Conservation (phyloP, 192 early-diverging fungal species). For the Rhizophagus prolifer region DNA sequence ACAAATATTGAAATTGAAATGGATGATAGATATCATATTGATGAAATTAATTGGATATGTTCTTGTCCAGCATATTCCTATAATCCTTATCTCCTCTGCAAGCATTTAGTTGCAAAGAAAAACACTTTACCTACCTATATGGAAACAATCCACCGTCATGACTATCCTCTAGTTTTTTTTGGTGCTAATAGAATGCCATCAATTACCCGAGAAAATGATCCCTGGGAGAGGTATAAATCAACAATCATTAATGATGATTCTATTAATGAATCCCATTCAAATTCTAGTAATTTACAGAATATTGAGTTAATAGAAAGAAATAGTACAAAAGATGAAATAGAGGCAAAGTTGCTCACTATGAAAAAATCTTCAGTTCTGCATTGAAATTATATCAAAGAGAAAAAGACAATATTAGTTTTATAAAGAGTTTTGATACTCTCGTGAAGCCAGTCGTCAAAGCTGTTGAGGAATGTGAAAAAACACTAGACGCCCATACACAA, state of each 20-base stretch:
- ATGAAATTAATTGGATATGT: background rate
- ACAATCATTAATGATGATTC: background rate
- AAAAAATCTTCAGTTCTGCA: background rate
- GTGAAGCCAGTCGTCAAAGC: too few species aligned
- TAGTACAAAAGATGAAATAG: conserved; percentile 6
- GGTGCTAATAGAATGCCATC: background rate
- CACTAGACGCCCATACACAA: too few species aligned
- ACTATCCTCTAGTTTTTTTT: conserved; percentile 14
- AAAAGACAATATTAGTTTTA: background rate
- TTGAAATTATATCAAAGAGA: too few species aligned
- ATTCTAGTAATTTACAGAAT: background rate
- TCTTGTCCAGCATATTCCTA: background rate
- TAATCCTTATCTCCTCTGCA: background rate
- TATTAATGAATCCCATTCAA: background rate
- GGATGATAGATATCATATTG: conserved; percentile 7
- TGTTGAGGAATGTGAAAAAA: too few species aligned
- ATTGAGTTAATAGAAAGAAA: conserved; percentile 5
- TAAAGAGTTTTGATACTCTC: too few species aligned
- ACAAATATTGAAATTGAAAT: background rate
- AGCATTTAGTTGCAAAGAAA: background rate
- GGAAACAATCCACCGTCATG: background rate
- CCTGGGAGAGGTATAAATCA: too few species aligned
- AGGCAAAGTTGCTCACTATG: conserved; percentile 9
- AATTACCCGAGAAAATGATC: conserved; percentile 4
- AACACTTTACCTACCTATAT: background rate